A percentile compares a stretch with the other conserved stretches of the same genome.
phyloP scores from a whole-genome alignment of 2,329 filamentous ascomycete genomes.

The Venturia nashicola region DNA sequence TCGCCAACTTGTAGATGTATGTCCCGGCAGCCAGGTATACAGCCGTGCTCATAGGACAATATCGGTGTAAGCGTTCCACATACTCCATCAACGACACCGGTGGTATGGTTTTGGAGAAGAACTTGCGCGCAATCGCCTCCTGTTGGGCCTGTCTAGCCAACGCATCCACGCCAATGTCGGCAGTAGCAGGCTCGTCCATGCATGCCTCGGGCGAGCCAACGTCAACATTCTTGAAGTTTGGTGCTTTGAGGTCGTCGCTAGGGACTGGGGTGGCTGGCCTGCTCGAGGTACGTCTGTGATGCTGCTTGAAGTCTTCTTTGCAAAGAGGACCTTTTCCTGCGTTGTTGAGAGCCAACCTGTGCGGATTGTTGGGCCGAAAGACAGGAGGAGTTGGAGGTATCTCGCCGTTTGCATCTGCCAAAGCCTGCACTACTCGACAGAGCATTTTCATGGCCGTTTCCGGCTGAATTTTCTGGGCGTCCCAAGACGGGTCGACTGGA shows the following conservation, averaged over 20 bases:
- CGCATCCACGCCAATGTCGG: conserved; percentile 13
- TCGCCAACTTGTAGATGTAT: conserved; percentile 74
- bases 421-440: conserved; percentile 43
- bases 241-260: conserved; percentile 26
- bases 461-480: conserved; percentile 62
- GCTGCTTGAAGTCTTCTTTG: conserved; percentile 19
- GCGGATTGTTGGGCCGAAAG: background rate
- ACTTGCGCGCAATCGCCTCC: conserved; percentile 77
- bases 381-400: conserved; percentile 69
- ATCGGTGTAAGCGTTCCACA: conserved; percentile 72
- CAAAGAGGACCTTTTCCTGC: conserved; percentile 10
- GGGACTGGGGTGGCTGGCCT: conserved; percentile 25
- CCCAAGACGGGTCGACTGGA: conserved; percentile 37
- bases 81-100: conserved; percentile 77
- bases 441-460: conserved; percentile 68
- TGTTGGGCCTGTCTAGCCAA: conserved; percentile 68
- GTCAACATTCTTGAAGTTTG: conserved; percentile 22
- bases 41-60: conserved; percentile 85
- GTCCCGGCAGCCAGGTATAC: conserved; percentile 83
- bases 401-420: conserved; percentile 64
- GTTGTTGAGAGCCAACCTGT: conserved; percentile 9
- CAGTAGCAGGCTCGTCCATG: conserved; percentile 34
- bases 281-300: conserved; percentile 24
- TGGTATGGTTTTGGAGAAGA: conserved; percentile 80
- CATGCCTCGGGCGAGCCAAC: conserved; percentile 39